phyloP scores from a whole-genome alignment of 2,329 filamentous ascomycete species.

The Camptophora hylomeconis region DNA sequence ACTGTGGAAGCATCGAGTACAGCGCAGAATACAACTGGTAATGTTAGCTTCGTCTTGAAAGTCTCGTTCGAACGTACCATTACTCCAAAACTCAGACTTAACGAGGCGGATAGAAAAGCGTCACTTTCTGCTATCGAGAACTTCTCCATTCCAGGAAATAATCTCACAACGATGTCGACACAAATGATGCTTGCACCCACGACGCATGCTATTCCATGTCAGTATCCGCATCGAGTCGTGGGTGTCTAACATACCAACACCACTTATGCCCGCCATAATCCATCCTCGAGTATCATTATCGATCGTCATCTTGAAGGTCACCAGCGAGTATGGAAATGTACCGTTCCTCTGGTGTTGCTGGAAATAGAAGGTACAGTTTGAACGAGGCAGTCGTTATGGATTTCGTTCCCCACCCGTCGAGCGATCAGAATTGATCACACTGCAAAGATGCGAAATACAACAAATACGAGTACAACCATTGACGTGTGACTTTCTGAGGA shows the following conservation, averaged over 20 bases:
- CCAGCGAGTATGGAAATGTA: too few species aligned
- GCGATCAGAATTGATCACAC: too few species aligned
- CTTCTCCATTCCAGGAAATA: conserved; percentile 57
- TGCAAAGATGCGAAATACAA: too few species aligned
- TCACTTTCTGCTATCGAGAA: conserved; percentile 88
- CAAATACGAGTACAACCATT: too few species aligned
- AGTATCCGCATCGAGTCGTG: conserved; percentile 2
- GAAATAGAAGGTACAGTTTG: too few species aligned
- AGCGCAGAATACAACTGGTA: conserved; percentile 66
- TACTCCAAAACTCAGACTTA: conserved; percentile 89
- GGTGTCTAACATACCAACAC: conserved; percentile 44
- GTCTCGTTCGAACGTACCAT: conserved; percentile 53
- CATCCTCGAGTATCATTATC: conserved; percentile 82
- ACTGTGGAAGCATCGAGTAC: conserved; percentile 84
- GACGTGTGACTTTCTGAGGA: too few species aligned
- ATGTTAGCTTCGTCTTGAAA: neutral
- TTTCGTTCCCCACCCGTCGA: too few species aligned
- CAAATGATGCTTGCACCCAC: conserved; percentile 75
- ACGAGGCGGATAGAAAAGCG: conserved; percentile 70
- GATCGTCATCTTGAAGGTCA: conserved; percentile 38
- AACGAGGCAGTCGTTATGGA: too few species aligned
- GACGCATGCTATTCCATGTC: conserved; percentile 36
- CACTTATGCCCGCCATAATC: conserved; percentile 77
- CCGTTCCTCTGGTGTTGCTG: too few species aligned
- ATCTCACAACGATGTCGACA: conserved; percentile 63